These are phyloP conservation scores for Fusarium nygamai DNA, from an alignment of 2,329 filamentous ascomycete genomes.

Conservation along the genomic window DNA sequence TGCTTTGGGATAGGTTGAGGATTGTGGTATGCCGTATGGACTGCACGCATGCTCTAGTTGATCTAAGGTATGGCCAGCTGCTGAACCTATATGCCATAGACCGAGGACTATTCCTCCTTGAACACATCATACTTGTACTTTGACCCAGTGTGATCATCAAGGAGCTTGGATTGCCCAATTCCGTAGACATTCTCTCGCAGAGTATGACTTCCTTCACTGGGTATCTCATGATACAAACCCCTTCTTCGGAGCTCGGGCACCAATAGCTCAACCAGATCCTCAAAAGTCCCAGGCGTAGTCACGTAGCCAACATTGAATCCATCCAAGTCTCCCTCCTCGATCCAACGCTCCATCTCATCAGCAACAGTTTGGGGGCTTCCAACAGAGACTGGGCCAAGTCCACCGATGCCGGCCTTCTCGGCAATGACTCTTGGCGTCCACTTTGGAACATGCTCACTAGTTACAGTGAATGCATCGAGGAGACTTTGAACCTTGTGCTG, in stretches of 20 bases:
- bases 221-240: constrained; percentile 42
- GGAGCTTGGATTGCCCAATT: constrained; percentile 63
- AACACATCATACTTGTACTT: constrained; percentile 72
- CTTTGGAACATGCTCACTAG: constrained; percentile 54
- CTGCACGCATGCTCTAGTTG: neutral
- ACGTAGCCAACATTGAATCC: constrained; percentile 56
- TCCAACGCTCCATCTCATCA: constrained; percentile 57
- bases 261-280: constrained; percentile 47
- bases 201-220: constrained; percentile 51
- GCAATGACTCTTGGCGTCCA: constrained; percentile 58
- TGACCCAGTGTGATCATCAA: constrained; percentile 68
- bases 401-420: constrained; percentile 54
- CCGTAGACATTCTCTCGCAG: constrained; percentile 71
- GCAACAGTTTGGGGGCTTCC: constrained; percentile 55
- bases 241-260: constrained; percentile 45
- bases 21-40: neutral
- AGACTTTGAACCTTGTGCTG: constrained; percentile 61
- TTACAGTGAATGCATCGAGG: constrained; percentile 59
- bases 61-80: neutral
- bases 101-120: constrained; percentile 54
- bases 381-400: constrained; percentile 49
- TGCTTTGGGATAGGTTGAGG: neutral
- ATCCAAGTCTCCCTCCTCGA: constrained; percentile 54
- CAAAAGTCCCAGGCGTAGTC: constrained; percentile 52
- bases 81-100: neutral